Evolutionary conservation across 1,284 basidiomycete genomes (phyloP), one percentile per base, ranked within the genome.

Genomic region (Apiotrichum gamsii): DNA sequence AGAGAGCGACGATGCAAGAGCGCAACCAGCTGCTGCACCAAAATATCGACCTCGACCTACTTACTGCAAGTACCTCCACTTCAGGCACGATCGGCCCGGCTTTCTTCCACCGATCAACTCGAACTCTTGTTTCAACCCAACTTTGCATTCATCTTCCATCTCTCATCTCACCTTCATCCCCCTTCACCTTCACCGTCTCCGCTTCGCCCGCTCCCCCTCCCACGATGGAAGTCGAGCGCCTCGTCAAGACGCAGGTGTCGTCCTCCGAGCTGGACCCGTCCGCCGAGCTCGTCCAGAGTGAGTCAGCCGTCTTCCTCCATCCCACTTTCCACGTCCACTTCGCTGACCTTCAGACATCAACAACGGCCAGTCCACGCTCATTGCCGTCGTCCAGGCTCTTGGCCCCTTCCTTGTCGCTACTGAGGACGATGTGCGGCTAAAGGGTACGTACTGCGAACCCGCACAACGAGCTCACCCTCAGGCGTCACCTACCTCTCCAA

Each of bases 371-470:
- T 71, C 79, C 21, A 78, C 81, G n/a, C 74, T 96, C 6, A 75
- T 95, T 3, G 78, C 83, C 48, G 73, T 97, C n/a, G 89, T 97
- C 14, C 88, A 87, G 61, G 82, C 82, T 18, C 77, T 95, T 0
- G 89, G 88, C 28, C 84, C 87, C 58, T 90, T 85, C 61, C 77
- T 98, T 23, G 93, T 87, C 0, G 83, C 86, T 2, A 87, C 91
- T 56, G 86, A 93, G 45, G 87, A 86, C 57, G 76, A 78, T 3
- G 70, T 84, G 14, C 78, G 93, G 32, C 79, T 82, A 5, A 89
- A 90, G 75, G 94, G 93, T 83, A 3, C 13, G n/a, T 3, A 15
- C 6, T 18, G 11, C 8, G 0, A 11, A 10, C 21, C 5, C 2
- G 9, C 15, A 8, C 14, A 3, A 14, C 18, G 4, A 31, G 35